phyloP scores from a whole-genome alignment of 2,329 filamentous ascomycete genomes.

The Scedosporium aurantiacum region DNA sequence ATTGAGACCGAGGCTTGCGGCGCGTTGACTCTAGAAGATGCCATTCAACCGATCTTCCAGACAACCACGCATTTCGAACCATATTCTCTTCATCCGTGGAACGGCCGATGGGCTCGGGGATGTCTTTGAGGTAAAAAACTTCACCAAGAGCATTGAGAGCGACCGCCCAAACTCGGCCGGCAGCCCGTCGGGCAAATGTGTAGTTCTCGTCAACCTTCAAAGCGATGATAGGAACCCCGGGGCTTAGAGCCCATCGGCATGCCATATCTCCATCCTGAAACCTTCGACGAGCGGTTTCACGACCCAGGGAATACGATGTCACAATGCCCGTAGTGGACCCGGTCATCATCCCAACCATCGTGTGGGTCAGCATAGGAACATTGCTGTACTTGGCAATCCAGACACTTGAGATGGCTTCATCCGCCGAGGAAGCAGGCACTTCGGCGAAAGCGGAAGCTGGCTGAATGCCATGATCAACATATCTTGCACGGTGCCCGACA shows the following conservation, averaged over 20 bases:
- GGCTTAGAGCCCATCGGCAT: slow-evolving; percentile 80
- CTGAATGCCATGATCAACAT: slow-evolving; percentile 52
- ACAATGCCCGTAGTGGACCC: slow-evolving; percentile 78
- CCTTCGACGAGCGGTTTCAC: slow-evolving; percentile 44
- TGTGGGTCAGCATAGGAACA: slow-evolving; percentile 61
- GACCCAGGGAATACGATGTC: slow-evolving; percentile 67
- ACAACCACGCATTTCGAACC: slow-evolving; percentile 64
- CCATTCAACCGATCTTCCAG: slow-evolving; percentile 72
- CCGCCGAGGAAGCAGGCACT: slow-evolving; percentile 63
- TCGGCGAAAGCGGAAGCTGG: slow-evolving; percentile 55
- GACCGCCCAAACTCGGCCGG: slow-evolving; percentile 76
- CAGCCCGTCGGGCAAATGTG: slow-evolving; percentile 55
- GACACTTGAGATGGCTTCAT: slow-evolving; percentile 65
- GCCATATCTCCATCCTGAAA: slow-evolving; percentile 68
- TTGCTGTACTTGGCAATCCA: slow-evolving; percentile 81
- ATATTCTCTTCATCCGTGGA: slow-evolving; percentile 41
- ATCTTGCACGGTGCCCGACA: slow-evolving; percentile 66
- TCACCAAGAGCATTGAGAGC: slow-evolving; percentile 91
- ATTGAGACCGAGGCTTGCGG: slow-evolving; percentile 27
- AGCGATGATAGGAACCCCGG: slow-evolving; percentile 81
- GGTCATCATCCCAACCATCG: slow-evolving; percentile 69
- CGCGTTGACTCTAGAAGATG: slow-evolving; percentile 67
- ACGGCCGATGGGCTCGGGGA: slow-evolving; percentile 46
- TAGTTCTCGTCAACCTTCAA: slow-evolving; percentile 78
- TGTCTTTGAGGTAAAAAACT: slow-evolving; percentile 69